Evolutionary conservation across 1,284 basidiomycete species (phyloP), one percentile per base, ranked within the genome.

Genomic region (Moesziomyces antarcticus): DNA sequence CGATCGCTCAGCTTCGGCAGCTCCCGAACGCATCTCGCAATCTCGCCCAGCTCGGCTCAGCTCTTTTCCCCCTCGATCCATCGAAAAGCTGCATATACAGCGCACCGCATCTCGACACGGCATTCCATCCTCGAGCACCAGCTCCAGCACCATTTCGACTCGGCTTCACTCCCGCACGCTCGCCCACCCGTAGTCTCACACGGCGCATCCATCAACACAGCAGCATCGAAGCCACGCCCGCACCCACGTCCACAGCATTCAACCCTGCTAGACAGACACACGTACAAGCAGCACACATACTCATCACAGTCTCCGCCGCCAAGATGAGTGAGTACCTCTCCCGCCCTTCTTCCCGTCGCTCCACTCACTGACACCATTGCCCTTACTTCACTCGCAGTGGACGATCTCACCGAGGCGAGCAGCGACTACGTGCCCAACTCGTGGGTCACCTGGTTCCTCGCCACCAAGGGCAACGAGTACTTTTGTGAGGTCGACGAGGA

Each of bases 401-500:
- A 93, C 81, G 93, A 94, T 77, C 87, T 90, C 35, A 92, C 92
- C 45, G 92, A 91, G 11, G 92, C 92, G 37, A 93, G 92, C 82
- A 93, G 92, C 33, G 92, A 93, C 84, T 94, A 93, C 84, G 92
- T 92, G 56, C 93, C 92, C 50, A 79, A 67, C 60, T 77, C 77
- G 27, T 98, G 95, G 95, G 95, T 97, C 79, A 93, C 94, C 7
- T 98, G 96, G 96, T 99, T 98, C 85, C 88, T 99, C 27, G 94
- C 94, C 8, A 96, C 94, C n/a, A 95, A 85, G 64, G 85, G 85
- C 48, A 86, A 86, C 86, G 96, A 99, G 86, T 99, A 99, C 87
- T 99, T 98, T 85, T 97, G 95, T 85, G 95, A 99, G 87, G 93
- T 99, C 74, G 97, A 99, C 84, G 95, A 98, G 83, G 96, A 98